A percentile compares a stretch with the other conserved stretches of the same genome.
These are phyloP conservation scores for Tardiomyces depauwii DNA, from an alignment of 1,139 yeast genomes.

Conservation along the genomic window DNA sequence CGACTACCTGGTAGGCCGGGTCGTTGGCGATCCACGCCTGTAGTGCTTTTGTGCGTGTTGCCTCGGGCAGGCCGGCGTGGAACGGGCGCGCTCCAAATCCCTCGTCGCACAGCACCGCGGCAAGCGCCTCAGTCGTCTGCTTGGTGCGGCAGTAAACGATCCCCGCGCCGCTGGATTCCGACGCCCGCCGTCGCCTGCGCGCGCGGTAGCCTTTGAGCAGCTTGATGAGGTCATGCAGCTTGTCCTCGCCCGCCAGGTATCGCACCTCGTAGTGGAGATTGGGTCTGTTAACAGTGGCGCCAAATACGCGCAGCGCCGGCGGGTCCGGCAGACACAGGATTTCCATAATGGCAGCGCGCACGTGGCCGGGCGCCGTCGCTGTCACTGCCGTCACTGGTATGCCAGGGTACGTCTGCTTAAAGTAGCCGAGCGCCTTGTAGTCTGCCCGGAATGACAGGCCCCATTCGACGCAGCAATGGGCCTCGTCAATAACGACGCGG, in stretches of 20 bases:
- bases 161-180: slow-evolving; percentile 37
- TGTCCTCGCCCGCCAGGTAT: slow-evolving; percentile 30
- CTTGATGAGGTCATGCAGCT: slow-evolving; percentile 39
- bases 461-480: slow-evolving; percentile 90
- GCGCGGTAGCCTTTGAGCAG: slow-evolving; percentile 39
- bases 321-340: slow-evolving; percentile 12
- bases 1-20: slow-evolving; percentile 18
- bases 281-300: slow-evolving; percentile 50
- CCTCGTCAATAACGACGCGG: slow-evolving; percentile 78
- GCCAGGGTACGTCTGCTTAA: slow-evolving; percentile 56
- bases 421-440: slow-evolving; percentile 58
- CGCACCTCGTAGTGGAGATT: slow-evolving; percentile 67
- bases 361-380: slow-evolving; percentile 51
- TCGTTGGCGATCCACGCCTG: slow-evolving; percentile 45
- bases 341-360: slow-evolving; percentile 14
- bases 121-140: slow-evolving; percentile 66
- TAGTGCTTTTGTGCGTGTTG: slow-evolving; percentile 53
- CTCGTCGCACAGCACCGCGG: slow-evolving; percentile 39
- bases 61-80: slow-evolving; percentile 75
- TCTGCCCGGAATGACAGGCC: slow-evolving; percentile 88
- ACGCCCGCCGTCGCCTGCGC: slow-evolving; percentile 3
- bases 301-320: slow-evolving; percentile 9
- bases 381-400: slow-evolving; percentile 81
- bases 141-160: slow-evolving; percentile 83
- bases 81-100: slow-evolving; percentile 64